Evolutionary conservation across 2,329 filamentous ascomycete species (phyloP).

Genomic region (Aspergillus japonicus): DNA sequence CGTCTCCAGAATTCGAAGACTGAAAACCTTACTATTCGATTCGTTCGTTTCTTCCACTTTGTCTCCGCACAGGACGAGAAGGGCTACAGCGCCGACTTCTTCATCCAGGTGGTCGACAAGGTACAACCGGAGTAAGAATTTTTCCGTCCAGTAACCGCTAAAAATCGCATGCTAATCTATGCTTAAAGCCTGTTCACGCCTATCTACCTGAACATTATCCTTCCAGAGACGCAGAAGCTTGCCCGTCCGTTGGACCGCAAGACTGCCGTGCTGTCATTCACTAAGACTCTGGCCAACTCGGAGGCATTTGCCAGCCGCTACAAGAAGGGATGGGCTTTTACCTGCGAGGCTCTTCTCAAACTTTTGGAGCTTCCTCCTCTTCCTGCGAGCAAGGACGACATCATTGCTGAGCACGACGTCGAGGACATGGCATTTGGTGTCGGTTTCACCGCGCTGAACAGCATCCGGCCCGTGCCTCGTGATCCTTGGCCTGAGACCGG

Average conservation of each 20-base stretch:
- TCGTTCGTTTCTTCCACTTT: conserved; percentile 92
- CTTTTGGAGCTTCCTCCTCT: conserved; percentile 86
- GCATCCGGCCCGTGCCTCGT: conserved; percentile 69
- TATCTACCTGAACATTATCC: conserved; percentile 82
- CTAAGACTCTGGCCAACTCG: conserved; percentile 86
- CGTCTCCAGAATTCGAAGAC: conserved; percentile 70
- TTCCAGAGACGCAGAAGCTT: conserved; percentile 85
- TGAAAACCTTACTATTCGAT: conserved; percentile 80
- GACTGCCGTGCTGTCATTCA: conserved; percentile 86
- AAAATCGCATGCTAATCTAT: conserved; percentile 15
- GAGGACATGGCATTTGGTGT: conserved; percentile 95
- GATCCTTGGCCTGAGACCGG: conserved; percentile 86
- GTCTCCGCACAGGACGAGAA: conserved; percentile 75
- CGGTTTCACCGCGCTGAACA: conserved; percentile 90
- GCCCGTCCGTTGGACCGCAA: conserved; percentile 88
- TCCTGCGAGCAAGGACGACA: conserved; percentile 66
- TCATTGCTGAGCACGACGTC: conserved; percentile 82
- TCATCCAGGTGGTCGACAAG: conserved; percentile 78
- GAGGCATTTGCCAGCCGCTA: conserved; percentile 78
- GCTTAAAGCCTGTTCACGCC: conserved; percentile 68
- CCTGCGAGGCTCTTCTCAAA: conserved; percentile 83
- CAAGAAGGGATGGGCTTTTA: conserved; percentile 86
- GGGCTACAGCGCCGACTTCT: conserved; percentile 89
- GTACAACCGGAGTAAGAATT: conserved; percentile 65
- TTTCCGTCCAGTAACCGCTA: neutral